These are phyloP conservation scores for Symmetrospora coprosmae DNA, from an alignment of 768 basidiomycete species.

Conservation along the genomic window DNA sequence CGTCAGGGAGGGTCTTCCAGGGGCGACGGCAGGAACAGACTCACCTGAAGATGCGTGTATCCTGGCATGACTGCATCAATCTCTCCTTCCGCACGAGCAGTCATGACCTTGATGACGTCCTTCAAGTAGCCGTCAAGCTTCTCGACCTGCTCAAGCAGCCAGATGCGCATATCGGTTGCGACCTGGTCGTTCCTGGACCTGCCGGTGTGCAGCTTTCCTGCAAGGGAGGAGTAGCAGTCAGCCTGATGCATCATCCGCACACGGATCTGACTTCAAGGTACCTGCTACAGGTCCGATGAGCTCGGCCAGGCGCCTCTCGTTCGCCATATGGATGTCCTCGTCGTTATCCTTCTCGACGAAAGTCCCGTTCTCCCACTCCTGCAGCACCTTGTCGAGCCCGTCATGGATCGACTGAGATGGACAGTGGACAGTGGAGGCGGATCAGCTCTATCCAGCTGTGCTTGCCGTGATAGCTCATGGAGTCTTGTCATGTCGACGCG, in stretches of 20 bases:
- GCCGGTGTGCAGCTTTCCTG: constrained; percentile 93
- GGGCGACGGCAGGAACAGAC: constrained; percentile 12
- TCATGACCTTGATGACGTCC: constrained; percentile 70
- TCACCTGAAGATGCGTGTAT: constrained; percentile 91
- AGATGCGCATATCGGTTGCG: constrained; percentile 92
- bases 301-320: constrained; percentile 85
- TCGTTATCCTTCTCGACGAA: constrained; percentile 67
- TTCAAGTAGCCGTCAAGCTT: constrained; percentile 56
- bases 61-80: constrained; percentile 81
- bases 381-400: constrained; percentile 59
- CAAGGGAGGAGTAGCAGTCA: neutral
- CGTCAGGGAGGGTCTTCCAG: neutral
- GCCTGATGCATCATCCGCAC: neutral
- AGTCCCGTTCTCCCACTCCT: constrained; percentile 73
- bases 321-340: constrained; percentile 98
- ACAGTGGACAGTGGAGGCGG: too few relatives aligned
- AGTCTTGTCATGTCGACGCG: too few relatives aligned
- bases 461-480: neutral
- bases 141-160: constrained; percentile 68
- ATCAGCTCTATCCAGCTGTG: constrained; percentile 9
- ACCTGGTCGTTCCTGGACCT: constrained; percentile 96
- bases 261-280: neutral
- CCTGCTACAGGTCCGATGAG: constrained; percentile 67
- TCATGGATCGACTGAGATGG: constrained; percentile 48
- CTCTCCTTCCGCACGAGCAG: constrained; percentile 84